Evolutionary conservation across 164 flowering plant species (phyloP).

Genomic region (Echeveria elegans): DNA sequence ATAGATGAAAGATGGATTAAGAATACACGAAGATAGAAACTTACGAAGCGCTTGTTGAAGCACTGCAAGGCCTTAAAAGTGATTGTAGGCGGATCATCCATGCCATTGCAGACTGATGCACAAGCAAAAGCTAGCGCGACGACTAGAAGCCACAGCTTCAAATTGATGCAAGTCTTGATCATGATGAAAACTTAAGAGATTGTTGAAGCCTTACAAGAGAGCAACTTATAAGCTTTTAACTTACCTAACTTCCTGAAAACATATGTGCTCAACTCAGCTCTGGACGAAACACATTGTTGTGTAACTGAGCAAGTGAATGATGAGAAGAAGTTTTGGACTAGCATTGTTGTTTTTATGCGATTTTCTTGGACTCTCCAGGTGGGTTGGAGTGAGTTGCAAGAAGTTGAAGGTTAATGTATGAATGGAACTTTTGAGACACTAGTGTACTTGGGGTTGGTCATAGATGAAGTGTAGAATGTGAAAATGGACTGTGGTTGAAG

Average conservation of each 20-base stretch:
- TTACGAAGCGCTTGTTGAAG: background rate
- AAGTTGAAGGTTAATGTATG: background rate
- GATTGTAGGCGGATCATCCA: background rate
- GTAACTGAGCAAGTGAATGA: background rate
- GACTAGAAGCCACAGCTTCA: background rate
- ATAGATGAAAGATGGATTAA: background rate
- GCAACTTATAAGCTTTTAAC: background rate
- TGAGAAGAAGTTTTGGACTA: background rate
- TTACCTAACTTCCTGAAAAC: slow-evolving; percentile 6
- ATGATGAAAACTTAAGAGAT: background rate
- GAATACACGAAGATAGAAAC: background rate
- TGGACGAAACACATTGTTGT: background rate
- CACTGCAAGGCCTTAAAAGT: slow-evolving; percentile 4
- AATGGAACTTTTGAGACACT: background rate
- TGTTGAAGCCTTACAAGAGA: background rate
- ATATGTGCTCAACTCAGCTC: background rate
- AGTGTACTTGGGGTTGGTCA: slow-evolving; percentile 4
- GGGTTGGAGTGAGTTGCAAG: slow-evolving; percentile 4
- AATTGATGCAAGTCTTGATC: background rate
- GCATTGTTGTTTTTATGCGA: background rate
- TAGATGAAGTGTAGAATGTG: slow-evolving; percentile 1
- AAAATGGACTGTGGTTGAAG: slow-evolving; percentile 5
- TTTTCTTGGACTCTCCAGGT: background rate
- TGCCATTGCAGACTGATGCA: background rate
- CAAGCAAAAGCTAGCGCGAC: background rate